A percentile compares a stretch with the other conserved stretches of the same genome.
These are phyloP conservation scores for Colletotrichum acutatum DNA, from an alignment of 2,329 filamentous ascomycete genomes.

Conservation along the genomic window DNA sequence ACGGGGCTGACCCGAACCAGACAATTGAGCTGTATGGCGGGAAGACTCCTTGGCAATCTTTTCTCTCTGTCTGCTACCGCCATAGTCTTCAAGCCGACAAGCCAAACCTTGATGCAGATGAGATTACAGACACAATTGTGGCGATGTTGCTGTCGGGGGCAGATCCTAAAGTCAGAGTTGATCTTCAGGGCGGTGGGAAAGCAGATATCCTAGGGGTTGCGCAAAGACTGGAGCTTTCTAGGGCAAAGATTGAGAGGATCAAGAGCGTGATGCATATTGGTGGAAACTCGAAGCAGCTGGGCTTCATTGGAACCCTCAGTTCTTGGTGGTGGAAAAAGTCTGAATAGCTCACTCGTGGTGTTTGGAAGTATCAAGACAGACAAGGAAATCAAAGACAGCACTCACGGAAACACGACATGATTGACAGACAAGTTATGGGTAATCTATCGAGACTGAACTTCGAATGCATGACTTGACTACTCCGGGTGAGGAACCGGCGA, in stretches of 20 bases:
- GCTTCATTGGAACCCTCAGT: not conserved
- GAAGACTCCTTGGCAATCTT: not conserved
- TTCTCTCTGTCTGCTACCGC: not conserved
- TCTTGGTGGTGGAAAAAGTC: not conserved
- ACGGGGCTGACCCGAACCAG: not conserved
- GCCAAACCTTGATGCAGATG: not conserved
- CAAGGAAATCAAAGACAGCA: too few species aligned
- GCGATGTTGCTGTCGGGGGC: not conserved
- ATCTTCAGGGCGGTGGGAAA: not conserved
- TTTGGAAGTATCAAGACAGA: too few species aligned
- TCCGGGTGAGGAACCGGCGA: too few species aligned
- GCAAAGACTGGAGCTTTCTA: not conserved
- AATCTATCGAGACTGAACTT: too few species aligned
- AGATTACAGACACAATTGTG: not conserved
- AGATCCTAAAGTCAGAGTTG: not conserved
- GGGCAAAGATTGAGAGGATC: not conserved
- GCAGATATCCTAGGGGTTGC: not conserved
- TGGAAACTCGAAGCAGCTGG: not conserved
- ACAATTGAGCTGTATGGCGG: not conserved
- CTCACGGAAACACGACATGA: too few species aligned
- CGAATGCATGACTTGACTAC: too few species aligned
- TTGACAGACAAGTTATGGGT: too few species aligned
- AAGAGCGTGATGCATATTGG: not conserved
- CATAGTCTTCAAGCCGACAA: not conserved
- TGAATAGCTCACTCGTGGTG: not conserved